Conservation (phyloP, 768 basidiomycete genomes). For the Trametes meyenii region DNA sequence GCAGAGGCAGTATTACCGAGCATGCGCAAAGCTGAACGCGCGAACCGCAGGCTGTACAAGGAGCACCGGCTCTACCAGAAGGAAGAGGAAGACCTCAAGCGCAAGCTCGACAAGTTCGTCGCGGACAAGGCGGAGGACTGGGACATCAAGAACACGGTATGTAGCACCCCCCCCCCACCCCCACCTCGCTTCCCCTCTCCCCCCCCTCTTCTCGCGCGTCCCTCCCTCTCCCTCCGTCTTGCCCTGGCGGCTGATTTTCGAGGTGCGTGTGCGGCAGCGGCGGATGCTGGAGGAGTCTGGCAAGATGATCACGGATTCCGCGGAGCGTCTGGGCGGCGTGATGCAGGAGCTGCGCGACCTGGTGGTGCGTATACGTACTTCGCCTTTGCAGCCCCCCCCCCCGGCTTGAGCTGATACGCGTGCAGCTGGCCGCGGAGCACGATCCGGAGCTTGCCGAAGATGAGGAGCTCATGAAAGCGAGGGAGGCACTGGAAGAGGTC, state of each 20-base stretch:
- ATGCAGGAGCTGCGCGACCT: slow-evolving; percentile 65
- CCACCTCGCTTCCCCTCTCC: not conserved
- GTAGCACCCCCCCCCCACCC: slow-evolving; percentile 26
- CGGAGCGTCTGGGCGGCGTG: slow-evolving; percentile 60
- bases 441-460: slow-evolving; percentile 40
- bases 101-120: slow-evolving; percentile 62
- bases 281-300: slow-evolving; percentile 75
- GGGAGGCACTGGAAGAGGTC: slow-evolving; percentile 57
- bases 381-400: slow-evolving; percentile 18
- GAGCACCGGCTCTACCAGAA: slow-evolving; percentile 67
- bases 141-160: slow-evolving; percentile 76
- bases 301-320: slow-evolving; percentile 78
- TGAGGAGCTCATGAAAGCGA: slow-evolving; percentile 47
- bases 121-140: slow-evolving; percentile 66
- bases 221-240: not conserved
- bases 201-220: not conserved
- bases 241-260: not conserved
- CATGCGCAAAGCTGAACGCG: not conserved
- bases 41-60: slow-evolving; percentile 46
- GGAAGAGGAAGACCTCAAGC: slow-evolving; percentile 62
- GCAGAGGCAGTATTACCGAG: no score
- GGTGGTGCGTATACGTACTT: slow-evolving; percentile 54
- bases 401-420: not conserved
- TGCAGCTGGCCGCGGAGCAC: slow-evolving; percentile 49
- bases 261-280: slow-evolving; percentile 41